Conservation (phyloP, 768 basidiomycete species). For the Hericium alpestre region DNA sequence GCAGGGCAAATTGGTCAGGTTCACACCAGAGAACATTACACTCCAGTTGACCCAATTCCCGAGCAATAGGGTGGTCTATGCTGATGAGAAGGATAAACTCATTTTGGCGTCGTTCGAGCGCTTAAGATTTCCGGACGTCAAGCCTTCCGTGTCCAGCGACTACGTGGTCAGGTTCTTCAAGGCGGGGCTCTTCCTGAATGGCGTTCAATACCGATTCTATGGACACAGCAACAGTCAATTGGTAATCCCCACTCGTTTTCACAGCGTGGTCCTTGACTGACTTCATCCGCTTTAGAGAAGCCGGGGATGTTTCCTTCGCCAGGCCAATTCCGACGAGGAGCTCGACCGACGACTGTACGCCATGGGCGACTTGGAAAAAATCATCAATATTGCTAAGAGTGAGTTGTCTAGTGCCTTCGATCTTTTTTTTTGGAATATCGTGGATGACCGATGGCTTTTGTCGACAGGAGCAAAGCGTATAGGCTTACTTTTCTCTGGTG, state of each 20-base stretch:
- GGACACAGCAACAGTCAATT: constrained; percentile 65
- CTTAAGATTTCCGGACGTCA: constrained; percentile 45
- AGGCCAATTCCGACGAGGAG: constrained; percentile 42
- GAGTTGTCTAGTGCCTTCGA: constrained; percentile 8
- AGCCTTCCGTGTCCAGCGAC: constrained; percentile 36
- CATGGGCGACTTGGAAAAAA: constrained; percentile 47
- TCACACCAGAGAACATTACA: constrained; percentile 38
- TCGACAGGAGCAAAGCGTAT: constrained; percentile 55
- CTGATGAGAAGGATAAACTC: constrained; percentile 48
- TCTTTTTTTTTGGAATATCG: not conserved
- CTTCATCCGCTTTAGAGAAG: constrained; percentile 31
- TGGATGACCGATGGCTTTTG: not conserved
- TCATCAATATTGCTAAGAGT: constrained; percentile 61
- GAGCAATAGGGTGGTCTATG: constrained; percentile 47
- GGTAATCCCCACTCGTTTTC: constrained; percentile 21
- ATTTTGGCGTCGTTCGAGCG: constrained; percentile 42
- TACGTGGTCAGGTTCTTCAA: constrained; percentile 48
- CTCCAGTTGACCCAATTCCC: constrained; percentile 39
- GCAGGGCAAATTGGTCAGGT: constrained; percentile 30
- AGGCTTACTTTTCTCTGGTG: constrained; percentile 55
- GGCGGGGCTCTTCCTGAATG: constrained; percentile 46
- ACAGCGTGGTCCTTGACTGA: not conserved
- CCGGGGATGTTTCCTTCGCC: constrained; percentile 52
- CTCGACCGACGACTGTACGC: constrained; percentile 47
- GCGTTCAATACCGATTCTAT: constrained; percentile 55